Base-by-base conservation (phyloP, 345 rosid genomes). In the Bruguiera parviflora region DNA sequence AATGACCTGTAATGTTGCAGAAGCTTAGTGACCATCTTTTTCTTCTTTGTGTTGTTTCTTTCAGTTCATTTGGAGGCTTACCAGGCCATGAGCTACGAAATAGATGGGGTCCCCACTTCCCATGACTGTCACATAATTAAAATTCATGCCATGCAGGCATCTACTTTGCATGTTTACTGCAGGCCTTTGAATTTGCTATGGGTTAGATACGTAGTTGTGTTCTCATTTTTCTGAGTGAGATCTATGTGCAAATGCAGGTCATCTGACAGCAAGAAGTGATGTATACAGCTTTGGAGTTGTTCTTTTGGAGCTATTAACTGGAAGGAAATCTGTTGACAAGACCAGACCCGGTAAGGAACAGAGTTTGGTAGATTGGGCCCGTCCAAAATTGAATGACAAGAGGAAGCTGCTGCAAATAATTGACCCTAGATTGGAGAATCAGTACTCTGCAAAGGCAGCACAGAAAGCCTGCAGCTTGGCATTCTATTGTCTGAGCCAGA, bases 251-350 rank as follows among this genome's bases (percentile, higher is more conserved):
- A 64, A 75, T 82, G 68, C 85, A 92, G 99, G 99, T 67, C 99
- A 95, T 78, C 75, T 95, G 75, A 95, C 98, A 71, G 97, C 97
- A 33, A 84, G 97, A 77, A 95, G 99, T 59, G 98, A 95, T 66
- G 99, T 95, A 39, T 92, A 88, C 83, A 95, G 99, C 83, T 95
- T 95, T 49, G 98, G 98, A 49, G 99, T 95, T 77, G 97, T 92
- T 65, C 97, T 92, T 68, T 80, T 92, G 69, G 98, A 92, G 84
- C 89, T 92, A 71, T 71, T 95, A 77, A 92, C 97, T 0, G 96
- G 99, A 76, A 87, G 94, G 78, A 95, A 90, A 66, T 95, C 98
- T 21, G 93, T 95, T 58, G 98, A 95, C 85, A 95, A 90, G 88
- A 89, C 92, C 7, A 86, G 94, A 77, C 98, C 98, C 27, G 84